Percentiles rank a stretch among this genome's conserved stretches.
Evolutionary conservation across 1,139 yeast genomes (phyloP).

Genomic region (Magnusiomyces sp.): DNA sequence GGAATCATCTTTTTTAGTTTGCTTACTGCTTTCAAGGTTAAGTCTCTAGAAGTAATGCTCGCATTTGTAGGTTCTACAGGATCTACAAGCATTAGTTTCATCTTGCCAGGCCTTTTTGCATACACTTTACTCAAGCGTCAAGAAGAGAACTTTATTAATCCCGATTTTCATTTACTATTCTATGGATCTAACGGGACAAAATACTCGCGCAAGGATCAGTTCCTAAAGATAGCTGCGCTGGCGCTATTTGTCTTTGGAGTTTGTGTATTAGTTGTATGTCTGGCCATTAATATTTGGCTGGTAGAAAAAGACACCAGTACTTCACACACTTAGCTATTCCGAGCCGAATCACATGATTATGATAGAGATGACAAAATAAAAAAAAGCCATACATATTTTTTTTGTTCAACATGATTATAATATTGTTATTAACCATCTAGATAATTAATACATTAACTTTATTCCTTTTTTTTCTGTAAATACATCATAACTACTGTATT

Average conservation of each 20-base stretch:
- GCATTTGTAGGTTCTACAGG: slow-evolving; percentile 96
- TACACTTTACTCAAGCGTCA: slow-evolving; percentile 42
- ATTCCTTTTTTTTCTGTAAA: too few relatives aligned
- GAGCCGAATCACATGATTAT: too few relatives aligned
- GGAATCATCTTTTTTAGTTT: slow-evolving; percentile 55
- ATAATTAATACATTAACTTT: too few relatives aligned
- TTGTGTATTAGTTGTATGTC: slow-evolving; percentile 67
- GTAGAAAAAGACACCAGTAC: too few relatives aligned
- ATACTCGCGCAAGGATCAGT: slow-evolving; percentile 2
- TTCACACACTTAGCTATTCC: too few relatives aligned
- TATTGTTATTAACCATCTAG: too few relatives aligned
- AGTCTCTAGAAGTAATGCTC: slow-evolving; percentile 73
- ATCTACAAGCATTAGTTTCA: slow-evolving; percentile 86
- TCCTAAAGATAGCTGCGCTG: slow-evolving; percentile 41
- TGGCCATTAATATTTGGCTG: slow-evolving; percentile 65
- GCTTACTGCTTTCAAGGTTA: slow-evolving; percentile 64
- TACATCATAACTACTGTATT: too few relatives aligned
- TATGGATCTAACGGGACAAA: slow-evolving; percentile 4
- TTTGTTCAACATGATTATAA: too few relatives aligned
- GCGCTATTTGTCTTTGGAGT: slow-evolving; percentile 67
- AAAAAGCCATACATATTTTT: too few relatives aligned
- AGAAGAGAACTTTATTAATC: slow-evolving; percentile 14
- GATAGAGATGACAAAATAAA: too few relatives aligned
- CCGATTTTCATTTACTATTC: slow-evolving; percentile 11
- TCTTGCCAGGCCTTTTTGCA: slow-evolving; percentile 86